phyloP scores from a whole-genome alignment of 495 filamentous ascomycete genomes.

The Paragyromitra xinjiangensis region DNA sequence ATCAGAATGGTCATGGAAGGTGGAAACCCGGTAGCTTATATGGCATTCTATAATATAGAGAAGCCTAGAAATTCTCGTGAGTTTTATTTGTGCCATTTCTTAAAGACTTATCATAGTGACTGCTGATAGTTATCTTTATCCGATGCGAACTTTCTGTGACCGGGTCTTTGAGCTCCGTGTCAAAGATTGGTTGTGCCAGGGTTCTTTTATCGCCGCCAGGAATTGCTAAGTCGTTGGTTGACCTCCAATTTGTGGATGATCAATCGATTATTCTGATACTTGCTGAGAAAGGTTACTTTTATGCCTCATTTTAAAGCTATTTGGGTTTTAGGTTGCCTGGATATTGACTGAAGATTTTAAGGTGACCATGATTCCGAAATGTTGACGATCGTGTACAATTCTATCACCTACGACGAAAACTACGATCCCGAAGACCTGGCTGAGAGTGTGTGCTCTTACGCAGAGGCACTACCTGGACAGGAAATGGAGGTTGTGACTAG shows the following conservation, averaged over 20 bases:
- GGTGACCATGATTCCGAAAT: constrained; percentile 41
- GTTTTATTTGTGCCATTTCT: constrained; percentile 52
- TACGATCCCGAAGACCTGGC: constrained; percentile 56
- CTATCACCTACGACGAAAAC: constrained; percentile 59
- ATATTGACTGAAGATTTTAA: constrained; percentile 23
- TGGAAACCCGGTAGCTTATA: constrained; percentile 54
- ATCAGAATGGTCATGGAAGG: constrained; percentile 60
- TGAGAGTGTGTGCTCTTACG: constrained; percentile 46
- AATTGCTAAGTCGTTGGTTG: constrained; percentile 61
- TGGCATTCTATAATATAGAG: constrained; percentile 55
- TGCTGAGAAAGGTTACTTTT: constrained; percentile 60
- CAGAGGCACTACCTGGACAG: constrained; percentile 35
- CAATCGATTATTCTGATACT: constrained; percentile 65
- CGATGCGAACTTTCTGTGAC: constrained; percentile 62
- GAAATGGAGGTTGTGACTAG: constrained; percentile 45
- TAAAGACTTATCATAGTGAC: background rate
- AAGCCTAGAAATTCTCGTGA: constrained; percentile 52
- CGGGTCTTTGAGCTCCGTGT: constrained; percentile 67
- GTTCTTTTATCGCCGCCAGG: constrained; percentile 55
- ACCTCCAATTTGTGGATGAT: constrained; percentile 68
- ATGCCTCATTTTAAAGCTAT: background rate
- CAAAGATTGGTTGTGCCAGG: constrained; percentile 60
- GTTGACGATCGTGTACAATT: constrained; percentile 45
- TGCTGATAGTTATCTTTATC: constrained; percentile 63
- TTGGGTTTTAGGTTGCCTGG: background rate